These are phyloP conservation scores for Symbiodinium natans DNA, from an alignment of 73 alveolate species.

Conservation along the genomic window DNA sequence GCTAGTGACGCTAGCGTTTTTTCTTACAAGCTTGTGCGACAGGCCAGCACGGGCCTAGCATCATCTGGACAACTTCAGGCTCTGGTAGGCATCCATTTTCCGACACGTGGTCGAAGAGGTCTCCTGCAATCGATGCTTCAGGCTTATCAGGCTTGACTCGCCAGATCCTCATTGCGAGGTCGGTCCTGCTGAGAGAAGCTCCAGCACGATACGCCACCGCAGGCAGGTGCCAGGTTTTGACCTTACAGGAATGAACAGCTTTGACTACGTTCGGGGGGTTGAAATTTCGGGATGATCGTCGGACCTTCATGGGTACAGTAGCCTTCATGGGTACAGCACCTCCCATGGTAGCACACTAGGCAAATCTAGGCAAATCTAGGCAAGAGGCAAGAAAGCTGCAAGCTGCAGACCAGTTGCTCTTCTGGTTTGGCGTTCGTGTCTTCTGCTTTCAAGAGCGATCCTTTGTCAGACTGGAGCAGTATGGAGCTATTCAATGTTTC, in stretches of 20 bases:
- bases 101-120: background rate
- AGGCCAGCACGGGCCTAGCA: background rate
- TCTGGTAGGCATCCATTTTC: background rate
- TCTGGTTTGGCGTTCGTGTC: background rate
- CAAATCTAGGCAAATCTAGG: too few relatives aligned
- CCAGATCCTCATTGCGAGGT: too few relatives aligned
- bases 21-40: background rate
- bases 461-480: background rate
- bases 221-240: background rate
- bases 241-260: too few relatives aligned
- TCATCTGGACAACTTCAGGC: background rate
- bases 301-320: too few relatives aligned
- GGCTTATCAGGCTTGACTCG: too few relatives aligned
- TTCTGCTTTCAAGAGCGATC: too few relatives aligned
- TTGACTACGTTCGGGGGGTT: too few relatives aligned
- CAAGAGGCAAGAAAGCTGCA: background rate
- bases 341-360: too few relatives aligned
- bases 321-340: too few relatives aligned
- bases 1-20: background rate
- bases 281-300: too few relatives aligned
- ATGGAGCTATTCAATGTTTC: too few relatives aligned
- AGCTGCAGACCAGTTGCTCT: background rate
- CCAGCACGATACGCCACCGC: background rate
- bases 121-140: background rate
- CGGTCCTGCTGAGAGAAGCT: background rate